Conservation (phyloP, 78 protist species). For the Dictyostelium citrinum region DNA sequence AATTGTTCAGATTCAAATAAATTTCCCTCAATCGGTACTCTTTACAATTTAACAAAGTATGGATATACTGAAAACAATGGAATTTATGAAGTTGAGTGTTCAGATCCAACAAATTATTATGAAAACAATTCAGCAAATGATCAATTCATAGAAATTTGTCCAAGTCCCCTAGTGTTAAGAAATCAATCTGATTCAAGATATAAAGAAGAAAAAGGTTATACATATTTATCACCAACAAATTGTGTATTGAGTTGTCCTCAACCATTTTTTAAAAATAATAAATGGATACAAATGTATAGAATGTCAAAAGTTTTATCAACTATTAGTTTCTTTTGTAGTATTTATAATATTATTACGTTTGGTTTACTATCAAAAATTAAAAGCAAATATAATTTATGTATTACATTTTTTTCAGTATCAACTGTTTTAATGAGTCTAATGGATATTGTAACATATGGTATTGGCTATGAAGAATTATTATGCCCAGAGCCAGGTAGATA, state of each 20-base stretch:
- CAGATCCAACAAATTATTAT: not conserved
- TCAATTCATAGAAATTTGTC: not conserved
- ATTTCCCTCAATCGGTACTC: not conserved
- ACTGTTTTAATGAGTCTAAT: not conserved
- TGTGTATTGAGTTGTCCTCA: conserved; percentile 43
- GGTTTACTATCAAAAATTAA: not conserved
- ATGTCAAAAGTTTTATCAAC: conserved; percentile 25
- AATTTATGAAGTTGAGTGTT: not conserved
- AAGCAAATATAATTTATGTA: conserved; percentile 11
- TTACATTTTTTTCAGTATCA: not conserved
- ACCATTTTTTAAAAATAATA: not conserved
- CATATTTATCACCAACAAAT: not conserved
- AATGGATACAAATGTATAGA: conserved; percentile 10
- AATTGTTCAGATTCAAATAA: not conserved
- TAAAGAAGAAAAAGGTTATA: not conserved
- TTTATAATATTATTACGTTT: conserved; percentile 14
- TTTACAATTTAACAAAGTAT: not conserved
- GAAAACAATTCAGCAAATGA: not conserved
- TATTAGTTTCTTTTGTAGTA: conserved; percentile 10
- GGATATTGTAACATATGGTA: conserved; percentile 16
- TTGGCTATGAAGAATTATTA: not conserved
- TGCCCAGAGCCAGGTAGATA: conserved; percentile 20
- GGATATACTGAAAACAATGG: not conserved
- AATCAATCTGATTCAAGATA: not conserved
- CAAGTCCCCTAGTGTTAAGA: not conserved